Conservation (phyloP, 306 rosid species). For the Luffa acutangula region DNA sequence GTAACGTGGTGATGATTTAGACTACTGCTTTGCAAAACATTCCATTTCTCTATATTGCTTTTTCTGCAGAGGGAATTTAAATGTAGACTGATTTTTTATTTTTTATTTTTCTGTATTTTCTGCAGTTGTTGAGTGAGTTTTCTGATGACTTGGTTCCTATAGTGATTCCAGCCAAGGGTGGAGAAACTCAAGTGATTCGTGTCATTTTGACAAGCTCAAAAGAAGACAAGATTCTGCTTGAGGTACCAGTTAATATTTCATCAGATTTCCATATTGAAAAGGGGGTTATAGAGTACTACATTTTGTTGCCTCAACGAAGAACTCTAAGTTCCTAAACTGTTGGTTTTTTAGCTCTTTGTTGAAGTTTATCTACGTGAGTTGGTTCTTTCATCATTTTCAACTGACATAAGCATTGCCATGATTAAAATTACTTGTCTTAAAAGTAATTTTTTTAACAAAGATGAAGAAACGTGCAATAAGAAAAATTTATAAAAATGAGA, state of each 20-base stretch:
- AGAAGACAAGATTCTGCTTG: conserved; percentile 61
- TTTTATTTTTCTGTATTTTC: conserved; percentile 4
- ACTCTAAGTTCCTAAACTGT: not conserved
- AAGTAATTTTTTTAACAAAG: not conserved
- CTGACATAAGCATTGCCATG: not conserved
- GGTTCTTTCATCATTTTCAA: not conserved
- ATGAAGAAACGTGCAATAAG: not conserved
- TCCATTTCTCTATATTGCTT: not conserved
- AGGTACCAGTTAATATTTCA: conserved; percentile 30
- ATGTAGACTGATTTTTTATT: not conserved
- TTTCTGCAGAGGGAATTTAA: not conserved
- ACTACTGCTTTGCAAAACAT: not conserved
- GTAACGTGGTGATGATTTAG: not conserved
- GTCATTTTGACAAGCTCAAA: conserved; percentile 52
- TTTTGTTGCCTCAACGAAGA: not conserved
- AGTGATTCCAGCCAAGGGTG: conserved; percentile 40
- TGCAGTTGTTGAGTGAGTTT: conserved; percentile 53
- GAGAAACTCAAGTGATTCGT: conserved; percentile 44
- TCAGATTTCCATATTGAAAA: not conserved
- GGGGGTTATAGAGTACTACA: not conserved
- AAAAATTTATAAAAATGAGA: not conserved
- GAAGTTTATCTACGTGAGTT: not conserved
- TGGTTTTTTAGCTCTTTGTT: not conserved
- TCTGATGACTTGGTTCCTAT: conserved; percentile 61
- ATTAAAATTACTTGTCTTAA: not conserved